Base-by-base conservation (phyloP, 2,329 filamentous ascomycete genomes). In the Polychaeton citri region DNA sequence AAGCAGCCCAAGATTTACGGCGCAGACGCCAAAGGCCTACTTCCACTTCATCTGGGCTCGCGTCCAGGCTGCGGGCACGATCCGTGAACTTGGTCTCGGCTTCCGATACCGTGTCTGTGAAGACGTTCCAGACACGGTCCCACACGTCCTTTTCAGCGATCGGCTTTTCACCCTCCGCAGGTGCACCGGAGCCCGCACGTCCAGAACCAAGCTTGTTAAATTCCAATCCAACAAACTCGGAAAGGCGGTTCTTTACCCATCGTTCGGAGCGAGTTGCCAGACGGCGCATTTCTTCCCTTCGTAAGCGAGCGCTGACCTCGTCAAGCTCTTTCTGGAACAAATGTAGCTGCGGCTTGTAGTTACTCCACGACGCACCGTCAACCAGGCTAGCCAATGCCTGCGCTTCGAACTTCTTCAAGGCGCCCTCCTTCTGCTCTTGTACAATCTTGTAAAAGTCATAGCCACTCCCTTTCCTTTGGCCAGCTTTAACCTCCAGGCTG, bases 371-470 rank as follows among this genome's bases (percentile, higher is more conserved):
- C 0, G 88, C 74, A n/a, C 76, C 83, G 44, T 84, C 73, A 7
- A 98, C 84, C 6, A 75, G 63, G 6, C 88, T 72, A 33, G 76
- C 74, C 50, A 79, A 71, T 1, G 82, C 85, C 51, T 90, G 81
- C 15, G 71, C 68, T 53, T 82, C 76, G 55, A 92, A 98, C 31
- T 72, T 72, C 12, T 76, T 70, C 21, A 94, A 56, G 0, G 85
- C 78, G 55, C 76, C 76, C 49, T 72, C 72, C 63, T 90, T 93
- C 57, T 95, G 82, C 38, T 75, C 70, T 26, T 76, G 74, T 5
- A 98, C 90, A 49, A 96, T 95, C 47, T 92, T 81, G 16, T 87
- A 86, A 59, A 98, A 98, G 54, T 98, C 90, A 53, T 98, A 96
- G 35, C 74, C 72, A 6, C 78, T 81, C 16, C 87, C 87, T 37